phyloP scores from a whole-genome alignment of 2,329 filamentous ascomycete genomes.

The Talaromyces sp. region DNA sequence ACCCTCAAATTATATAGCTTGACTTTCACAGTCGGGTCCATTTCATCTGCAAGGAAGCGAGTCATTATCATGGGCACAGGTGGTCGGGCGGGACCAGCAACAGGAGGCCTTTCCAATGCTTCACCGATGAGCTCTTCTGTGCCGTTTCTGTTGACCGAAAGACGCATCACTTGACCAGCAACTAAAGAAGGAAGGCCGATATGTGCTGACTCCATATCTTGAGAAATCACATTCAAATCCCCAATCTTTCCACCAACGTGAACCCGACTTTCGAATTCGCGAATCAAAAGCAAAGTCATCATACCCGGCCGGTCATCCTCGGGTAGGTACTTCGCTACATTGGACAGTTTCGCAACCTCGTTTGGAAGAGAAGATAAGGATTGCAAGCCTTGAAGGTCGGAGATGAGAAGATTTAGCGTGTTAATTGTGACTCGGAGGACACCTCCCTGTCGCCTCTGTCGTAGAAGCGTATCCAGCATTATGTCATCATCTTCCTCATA shows the following conservation, averaged over 20 bases:
- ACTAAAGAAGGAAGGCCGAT: constrained; percentile 79
- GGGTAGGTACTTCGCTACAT: constrained; percentile 87
- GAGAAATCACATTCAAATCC: constrained; percentile 50
- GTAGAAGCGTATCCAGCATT: constrained; percentile 81
- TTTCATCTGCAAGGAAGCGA: constrained; percentile 86
- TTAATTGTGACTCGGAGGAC: constrained; percentile 68
- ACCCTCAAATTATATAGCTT: constrained; percentile 76
- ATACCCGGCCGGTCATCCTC: constrained; percentile 92
- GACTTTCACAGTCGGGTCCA: constrained; percentile 83
- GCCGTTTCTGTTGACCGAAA: constrained; percentile 59
- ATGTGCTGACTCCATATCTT: constrained; percentile 66
- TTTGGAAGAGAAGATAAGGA: constrained; percentile 66
- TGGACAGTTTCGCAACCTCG: constrained; percentile 76
- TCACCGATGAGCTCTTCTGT: constrained; percentile 67
- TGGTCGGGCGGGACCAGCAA: constrained; percentile 12
- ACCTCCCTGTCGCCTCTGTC: constrained; percentile 79
- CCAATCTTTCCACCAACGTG: constrained; percentile 67
- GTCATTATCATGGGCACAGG: constrained; percentile 67
- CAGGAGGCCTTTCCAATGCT: constrained; percentile 37
- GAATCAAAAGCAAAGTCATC: constrained; percentile 64
- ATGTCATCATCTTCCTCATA: constrained; percentile 90
- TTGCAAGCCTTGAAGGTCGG: constrained; percentile 58
- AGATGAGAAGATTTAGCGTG: constrained; percentile 56
- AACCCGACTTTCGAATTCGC: constrained; percentile 55
- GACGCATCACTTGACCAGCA: constrained; percentile 64